Percentiles rank a stretch among this genome's conserved stretches.
phyloP scores from a whole-genome alignment of 2,329 filamentous ascomycete genomes.

The Sordariomycetes sp. region DNA sequence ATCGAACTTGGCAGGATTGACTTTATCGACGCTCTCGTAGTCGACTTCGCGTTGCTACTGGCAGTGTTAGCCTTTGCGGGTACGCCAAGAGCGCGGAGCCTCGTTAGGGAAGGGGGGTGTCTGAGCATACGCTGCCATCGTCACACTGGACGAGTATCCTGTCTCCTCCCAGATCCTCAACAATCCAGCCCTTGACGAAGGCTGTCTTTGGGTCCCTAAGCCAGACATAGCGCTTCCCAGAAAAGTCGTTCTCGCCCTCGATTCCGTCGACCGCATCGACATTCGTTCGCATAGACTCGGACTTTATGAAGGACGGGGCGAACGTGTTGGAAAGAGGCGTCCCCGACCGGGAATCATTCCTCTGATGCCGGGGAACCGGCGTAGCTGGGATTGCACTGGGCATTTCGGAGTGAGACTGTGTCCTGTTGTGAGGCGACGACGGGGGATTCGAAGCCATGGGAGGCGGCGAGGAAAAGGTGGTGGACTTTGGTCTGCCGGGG shows the following conservation, averaged over 20 bases:
- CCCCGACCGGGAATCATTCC: conserved; percentile 53
- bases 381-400: not conserved
- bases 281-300: conserved; percentile 58
- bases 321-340: conserved; percentile 69
- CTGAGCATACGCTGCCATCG: conserved; percentile 66
- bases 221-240: conserved; percentile 97
- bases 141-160: conserved; percentile 83
- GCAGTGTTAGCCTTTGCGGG: conserved; percentile 9
- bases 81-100: not conserved
- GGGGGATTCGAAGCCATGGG: conserved; percentile 25
- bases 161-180: conserved; percentile 64
- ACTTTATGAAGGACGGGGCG: conserved; percentile 91
- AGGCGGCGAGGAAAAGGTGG: conserved; percentile 55
- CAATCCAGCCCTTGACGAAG: conserved; percentile 86
- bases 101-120: no score
- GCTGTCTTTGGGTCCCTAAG: conserved; percentile 76
- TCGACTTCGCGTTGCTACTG: conserved; percentile 75
- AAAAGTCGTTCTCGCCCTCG: conserved; percentile 98
- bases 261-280: conserved; percentile 57
- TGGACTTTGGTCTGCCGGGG: conserved; percentile 60
- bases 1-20: conserved; percentile 99
- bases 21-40: conserved; percentile 85
- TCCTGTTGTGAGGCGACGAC: conserved; percentile 50
- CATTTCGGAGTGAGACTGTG: conserved; percentile 41
- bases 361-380: conserved; percentile 28